A percentile compares a stretch with the other conserved stretches of the same genome.
Evolutionary conservation across 352 stramenopile genomes (phyloP).

Genomic region (Globisporangium okanoganense): DNA sequence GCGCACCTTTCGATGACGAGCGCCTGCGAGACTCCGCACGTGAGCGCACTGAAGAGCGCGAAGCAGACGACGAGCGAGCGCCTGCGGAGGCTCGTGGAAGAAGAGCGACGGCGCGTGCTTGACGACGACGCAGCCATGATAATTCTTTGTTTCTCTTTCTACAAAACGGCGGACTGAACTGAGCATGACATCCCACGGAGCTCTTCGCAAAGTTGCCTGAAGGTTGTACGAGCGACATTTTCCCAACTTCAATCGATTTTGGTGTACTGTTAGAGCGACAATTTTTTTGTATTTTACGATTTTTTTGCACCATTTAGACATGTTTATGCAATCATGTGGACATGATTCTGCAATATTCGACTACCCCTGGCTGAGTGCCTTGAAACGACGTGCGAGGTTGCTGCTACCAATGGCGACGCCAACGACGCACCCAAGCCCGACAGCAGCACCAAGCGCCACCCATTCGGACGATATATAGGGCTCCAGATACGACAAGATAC

Average conservation of each 20-base stretch:
- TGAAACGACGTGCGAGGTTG: slow-evolving; percentile 7
- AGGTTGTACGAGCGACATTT: neutral
- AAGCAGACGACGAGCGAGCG: slow-evolving; percentile 10
- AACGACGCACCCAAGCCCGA: slow-evolving; percentile 28
- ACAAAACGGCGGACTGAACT: neutral
- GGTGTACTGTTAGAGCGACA: neutral
- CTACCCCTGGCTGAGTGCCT: no score
- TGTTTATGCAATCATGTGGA: no score
- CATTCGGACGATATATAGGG: slow-evolving; percentile 16
- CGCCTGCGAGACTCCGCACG: slow-evolving; percentile 17
- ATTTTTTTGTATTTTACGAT: no score
- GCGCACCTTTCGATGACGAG: slow-evolving; percentile 51
- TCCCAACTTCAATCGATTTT: neutral
- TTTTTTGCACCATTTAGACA: no score
- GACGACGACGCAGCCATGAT: slow-evolving; percentile 3
- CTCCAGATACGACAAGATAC: neutral
- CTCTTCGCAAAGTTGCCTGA: neutral
- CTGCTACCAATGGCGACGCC: slow-evolving; percentile 19
- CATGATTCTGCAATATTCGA: no score
- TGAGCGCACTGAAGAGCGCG: slow-evolving; percentile 17
- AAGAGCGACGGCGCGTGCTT: neutral
- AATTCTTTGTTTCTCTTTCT: neutral
- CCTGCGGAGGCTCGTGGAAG: slow-evolving; percentile 19
- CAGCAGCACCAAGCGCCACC: slow-evolving; percentile 24
- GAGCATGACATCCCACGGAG: slow-evolving; percentile 1